These are phyloP conservation scores for Chlorella sp. DNA, from an alignment of 139 green algal species.

Conservation along the genomic window DNA sequence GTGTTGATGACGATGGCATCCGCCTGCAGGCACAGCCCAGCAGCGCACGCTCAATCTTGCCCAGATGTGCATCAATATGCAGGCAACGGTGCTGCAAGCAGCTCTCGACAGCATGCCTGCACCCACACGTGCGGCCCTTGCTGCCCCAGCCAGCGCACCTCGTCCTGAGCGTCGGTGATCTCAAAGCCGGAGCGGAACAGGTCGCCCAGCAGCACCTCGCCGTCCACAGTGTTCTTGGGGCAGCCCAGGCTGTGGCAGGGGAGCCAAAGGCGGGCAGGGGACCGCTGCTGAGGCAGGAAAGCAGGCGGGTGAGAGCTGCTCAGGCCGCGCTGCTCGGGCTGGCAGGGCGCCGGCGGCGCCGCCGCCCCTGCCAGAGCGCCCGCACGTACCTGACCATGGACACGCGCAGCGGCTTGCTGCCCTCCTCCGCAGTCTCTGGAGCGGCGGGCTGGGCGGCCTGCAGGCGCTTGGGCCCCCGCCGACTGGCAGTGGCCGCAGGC, in stretches of 20 bases:
- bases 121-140: too few relatives aligned
- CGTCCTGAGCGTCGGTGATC: constrained; percentile 66
- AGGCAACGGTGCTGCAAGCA: too few relatives aligned
- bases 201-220: constrained; percentile 93
- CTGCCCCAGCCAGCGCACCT: background rate
- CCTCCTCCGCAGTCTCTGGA: background rate
- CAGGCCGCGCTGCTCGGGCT: too few relatives aligned
- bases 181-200: constrained; percentile 76
- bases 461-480: background rate
- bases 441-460: background rate
- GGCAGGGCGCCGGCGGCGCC: background rate
- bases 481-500: background rate
- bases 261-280: too few relatives aligned
- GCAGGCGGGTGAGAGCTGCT: background rate
- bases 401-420: constrained; percentile 46
- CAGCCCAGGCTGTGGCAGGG: constrained; percentile 74
- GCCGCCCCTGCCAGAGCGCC: background rate
- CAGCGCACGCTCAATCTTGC: too few relatives aligned
- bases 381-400: constrained; percentile 60
- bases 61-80: too few relatives aligned
- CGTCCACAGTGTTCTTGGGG: constrained; percentile 92
- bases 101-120: too few relatives aligned
- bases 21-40: constrained; percentile 43
- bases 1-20: constrained; percentile 93
- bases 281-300: too few relatives aligned